Base-by-base conservation (phyloP, 768 basidiomycete genomes). In the Boletus tomentosulus region DNA sequence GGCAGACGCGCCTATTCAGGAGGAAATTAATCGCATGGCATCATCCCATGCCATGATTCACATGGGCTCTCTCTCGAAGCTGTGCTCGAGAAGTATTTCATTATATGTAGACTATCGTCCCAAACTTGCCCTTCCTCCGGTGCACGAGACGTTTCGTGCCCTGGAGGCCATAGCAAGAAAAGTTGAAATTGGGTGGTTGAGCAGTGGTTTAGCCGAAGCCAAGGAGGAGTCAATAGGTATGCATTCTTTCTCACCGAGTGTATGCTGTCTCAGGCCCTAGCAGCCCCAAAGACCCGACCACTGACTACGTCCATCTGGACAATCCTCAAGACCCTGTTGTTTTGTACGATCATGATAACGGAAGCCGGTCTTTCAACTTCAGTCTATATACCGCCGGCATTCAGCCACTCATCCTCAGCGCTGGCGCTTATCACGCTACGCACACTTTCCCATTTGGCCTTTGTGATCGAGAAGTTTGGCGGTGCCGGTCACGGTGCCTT, bases 401-500 rank as follows among this genome's bases (percentile, higher is more conserved):
- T 62, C 34, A 71, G 63, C 33, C 62, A 59, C 44, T 71, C 73
- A 3, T 76, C 82, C 8, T 70, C 76, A 6, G 57, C 75, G 4
- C 73, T 92, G 10, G 83, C 87, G 2, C 69, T 79, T 6, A 67
- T 75, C 13, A 74, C 78, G 5, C 69, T 93, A 0, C 74, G 76
- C 27, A 80, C 79, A 0, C 75, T 93, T 11, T 82, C 80, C 11
- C 78, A 83, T 62, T 74, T 92, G 19, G 83, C 89, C 3, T 90
- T 90, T 61, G 79, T 92, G 46, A 81, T 92, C 8, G 82, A 85
- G 9, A 83, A 87, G 61, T 92, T 93, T 58, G 92, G 92, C 3
- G 87, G 89, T 8, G 68, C 73, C 0, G 74, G 73, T 15, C 70
- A 71, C 19, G 76, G 76, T 22, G 81, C 85, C 3, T 87, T 95